Conservation (phyloP, 768 basidiomycete genomes). For the Termitomyces sp. region DNA sequence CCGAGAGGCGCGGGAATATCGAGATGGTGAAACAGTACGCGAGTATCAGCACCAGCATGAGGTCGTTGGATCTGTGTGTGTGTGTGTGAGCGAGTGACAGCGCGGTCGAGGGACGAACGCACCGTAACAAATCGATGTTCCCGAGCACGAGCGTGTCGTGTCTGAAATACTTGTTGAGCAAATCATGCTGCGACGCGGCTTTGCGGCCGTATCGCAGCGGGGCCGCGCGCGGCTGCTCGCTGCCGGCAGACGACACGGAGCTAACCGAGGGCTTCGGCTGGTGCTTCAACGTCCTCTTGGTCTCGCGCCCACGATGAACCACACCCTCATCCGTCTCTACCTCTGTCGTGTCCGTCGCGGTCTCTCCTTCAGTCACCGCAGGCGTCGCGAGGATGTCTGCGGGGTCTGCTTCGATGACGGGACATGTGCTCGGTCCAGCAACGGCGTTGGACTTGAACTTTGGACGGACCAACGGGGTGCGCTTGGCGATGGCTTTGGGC, state of each 20-base stretch:
- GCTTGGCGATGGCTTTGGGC: constrained; percentile 82
- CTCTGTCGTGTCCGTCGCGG: constrained; percentile 61
- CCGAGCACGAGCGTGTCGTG: constrained; percentile 74
- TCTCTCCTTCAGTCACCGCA: constrained; percentile 65
- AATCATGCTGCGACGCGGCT: constrained; percentile 73
- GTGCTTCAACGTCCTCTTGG: constrained; percentile 20
- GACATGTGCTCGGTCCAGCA: constrained; percentile 7
- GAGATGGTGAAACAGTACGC: constrained; percentile 56
- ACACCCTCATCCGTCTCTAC: constrained; percentile 47
- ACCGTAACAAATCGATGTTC: constrained; percentile 83
- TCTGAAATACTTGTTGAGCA: constrained; percentile 86
- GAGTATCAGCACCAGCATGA: constrained; percentile 72
- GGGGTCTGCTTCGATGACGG: constrained; percentile 18
- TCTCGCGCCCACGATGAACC: background rate
- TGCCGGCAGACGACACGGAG: constrained; percentile 22
- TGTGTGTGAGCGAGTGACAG: background rate
- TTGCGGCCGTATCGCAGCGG: constrained; percentile 17
- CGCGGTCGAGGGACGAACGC: background rate
- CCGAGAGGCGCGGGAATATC: constrained; percentile 53
- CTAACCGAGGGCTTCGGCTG: constrained; percentile 28
- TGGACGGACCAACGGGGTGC: constrained; percentile 50
- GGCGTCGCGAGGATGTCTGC: constrained; percentile 45
- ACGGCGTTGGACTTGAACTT: constrained; percentile 8
- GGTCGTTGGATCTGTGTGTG: constrained; percentile 75
- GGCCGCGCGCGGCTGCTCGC: constrained; percentile 7